These are phyloP conservation scores for Kluyveromyces sp. DNA, from an alignment of 1,139 yeast species.

Conservation along the genomic window DNA sequence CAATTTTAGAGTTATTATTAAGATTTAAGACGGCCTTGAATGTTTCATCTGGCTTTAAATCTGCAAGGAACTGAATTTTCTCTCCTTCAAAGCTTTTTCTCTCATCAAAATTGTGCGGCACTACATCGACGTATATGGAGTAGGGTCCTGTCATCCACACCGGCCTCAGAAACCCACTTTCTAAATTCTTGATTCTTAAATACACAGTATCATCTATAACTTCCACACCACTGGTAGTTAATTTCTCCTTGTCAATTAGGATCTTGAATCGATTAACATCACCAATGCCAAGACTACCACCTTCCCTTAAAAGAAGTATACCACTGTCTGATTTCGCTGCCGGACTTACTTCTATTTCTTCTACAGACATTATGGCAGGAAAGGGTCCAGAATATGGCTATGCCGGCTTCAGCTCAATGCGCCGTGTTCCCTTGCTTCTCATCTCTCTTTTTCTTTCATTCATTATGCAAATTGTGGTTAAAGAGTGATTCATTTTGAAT, in stretches of 20 bases:
- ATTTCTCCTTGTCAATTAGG: slow-evolving; percentile 14
- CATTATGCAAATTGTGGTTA: too few species aligned
- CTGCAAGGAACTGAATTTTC: slow-evolving; percentile 32
- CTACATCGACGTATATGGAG: slow-evolving; percentile 49
- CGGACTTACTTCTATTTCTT: background rate
- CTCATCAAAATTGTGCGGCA: slow-evolving; percentile 43
- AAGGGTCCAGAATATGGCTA: too few species aligned
- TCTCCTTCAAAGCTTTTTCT: slow-evolving; percentile 30
- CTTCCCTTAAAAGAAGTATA: slow-evolving; percentile 18
- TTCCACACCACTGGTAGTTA: slow-evolving; percentile 11
- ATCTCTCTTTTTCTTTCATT: too few species aligned
- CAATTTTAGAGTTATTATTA: slow-evolving; percentile 37
- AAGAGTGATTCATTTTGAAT: too few species aligned
- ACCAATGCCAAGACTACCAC: slow-evolving; percentile 22
- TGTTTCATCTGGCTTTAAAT: slow-evolving; percentile 49
- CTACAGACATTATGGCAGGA: background rate
- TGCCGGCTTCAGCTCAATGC: too few species aligned
- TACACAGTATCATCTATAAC: slow-evolving; percentile 15
- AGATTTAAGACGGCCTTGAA: slow-evolving; percentile 42
- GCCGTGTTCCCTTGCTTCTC: too few species aligned
- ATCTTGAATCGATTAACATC: slow-evolving; percentile 24
- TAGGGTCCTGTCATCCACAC: slow-evolving; percentile 57
- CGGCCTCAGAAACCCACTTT: slow-evolving; percentile 44
- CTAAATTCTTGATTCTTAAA: slow-evolving; percentile 44
- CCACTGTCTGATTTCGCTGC: slow-evolving; percentile 7